Percentiles rank a stretch among this genome's conserved stretches.
These are phyloP conservation scores for Sphagnum tenellum DNA, from an alignment of 225 moss, liverwort and hornwort species.

Conservation along the genomic window DNA sequence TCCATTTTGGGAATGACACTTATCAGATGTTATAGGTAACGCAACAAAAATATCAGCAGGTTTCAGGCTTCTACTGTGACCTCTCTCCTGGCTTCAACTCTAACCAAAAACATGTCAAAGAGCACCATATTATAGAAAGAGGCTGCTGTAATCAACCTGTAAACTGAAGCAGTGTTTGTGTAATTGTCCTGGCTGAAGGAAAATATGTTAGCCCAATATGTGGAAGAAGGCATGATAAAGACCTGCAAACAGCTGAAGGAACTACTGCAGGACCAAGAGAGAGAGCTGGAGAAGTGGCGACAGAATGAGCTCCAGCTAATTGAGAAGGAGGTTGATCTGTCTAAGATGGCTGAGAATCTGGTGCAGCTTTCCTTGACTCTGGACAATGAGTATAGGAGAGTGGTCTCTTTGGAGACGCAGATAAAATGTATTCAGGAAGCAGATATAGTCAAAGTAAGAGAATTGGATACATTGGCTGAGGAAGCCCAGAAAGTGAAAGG, in stretches of 20 bases:
- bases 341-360: conserved; percentile 26
- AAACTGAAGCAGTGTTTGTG: too few relatives aligned
- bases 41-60: too few relatives aligned
- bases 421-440: conserved; percentile 18
- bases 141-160: too few relatives aligned
- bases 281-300: conserved; percentile 18
- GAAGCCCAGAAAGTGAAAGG: conserved; percentile 14
- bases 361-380: conserved; percentile 19
- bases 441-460: conserved; percentile 10
- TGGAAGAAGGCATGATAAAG: conserved; percentile 15
- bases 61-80: too few relatives aligned
- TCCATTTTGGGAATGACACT: too few relatives aligned
- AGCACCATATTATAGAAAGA: too few relatives aligned
- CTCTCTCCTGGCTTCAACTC: too few relatives aligned
- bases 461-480: conserved; percentile 16
- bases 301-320: conserved; percentile 15
- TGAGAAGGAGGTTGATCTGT: conserved; percentile 19
- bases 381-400: conserved; percentile 20
- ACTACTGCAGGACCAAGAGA: conserved; percentile 18
- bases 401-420: conserved; percentile 19
- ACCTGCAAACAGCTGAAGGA: conserved; percentile 14
- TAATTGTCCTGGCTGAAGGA: conserved; percentile 13
- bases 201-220: conserved; percentile 13
- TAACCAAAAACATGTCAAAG: too few relatives aligned
- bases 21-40: too few relatives aligned